phyloP scores from a whole-genome alignment of 345 rosid genomes.

The Populus davidiana region DNA sequence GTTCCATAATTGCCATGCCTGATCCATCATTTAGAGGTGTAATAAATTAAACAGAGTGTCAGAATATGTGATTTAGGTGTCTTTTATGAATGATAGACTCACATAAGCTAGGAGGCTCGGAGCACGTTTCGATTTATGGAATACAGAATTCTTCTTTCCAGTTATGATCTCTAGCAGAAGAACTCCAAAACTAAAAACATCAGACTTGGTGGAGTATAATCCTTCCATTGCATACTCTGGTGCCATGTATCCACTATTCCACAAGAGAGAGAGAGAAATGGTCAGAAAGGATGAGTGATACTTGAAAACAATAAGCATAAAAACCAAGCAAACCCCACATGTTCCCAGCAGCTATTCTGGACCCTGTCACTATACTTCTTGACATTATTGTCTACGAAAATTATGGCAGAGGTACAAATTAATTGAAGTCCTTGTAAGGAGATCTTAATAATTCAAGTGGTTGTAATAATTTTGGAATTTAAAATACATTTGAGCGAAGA shows the following conservation, averaged over 20 bases:
- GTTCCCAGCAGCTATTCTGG: background rate
- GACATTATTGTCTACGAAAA: background rate
- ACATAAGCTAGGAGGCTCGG: constrained; percentile 41
- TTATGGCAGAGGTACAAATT: no score
- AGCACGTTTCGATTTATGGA: constrained; percentile 4
- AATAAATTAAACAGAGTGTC: background rate
- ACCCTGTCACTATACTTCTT: background rate
- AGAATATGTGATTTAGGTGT: background rate
- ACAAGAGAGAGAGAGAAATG: background rate
- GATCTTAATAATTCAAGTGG: no score
- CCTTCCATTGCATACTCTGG: constrained; percentile 53
- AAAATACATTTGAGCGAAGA: no score
- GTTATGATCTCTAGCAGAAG: constrained; percentile 54
- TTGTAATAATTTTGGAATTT: no score
- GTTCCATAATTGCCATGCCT: constrained; percentile 38
- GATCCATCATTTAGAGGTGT: background rate
- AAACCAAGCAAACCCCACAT: background rate
- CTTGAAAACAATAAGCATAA: background rate
- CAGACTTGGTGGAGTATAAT: constrained; percentile 50
- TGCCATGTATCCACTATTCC: constrained; percentile 55
- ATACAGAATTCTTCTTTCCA: constrained; percentile 36
- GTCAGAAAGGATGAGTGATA: background rate
- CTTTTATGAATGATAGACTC: constrained; percentile 2
- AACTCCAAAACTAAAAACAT: constrained; percentile 60
- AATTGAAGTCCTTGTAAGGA: no score